Conservation (phyloP, 139 green algal species). For the Choricystis sp. region DNA sequence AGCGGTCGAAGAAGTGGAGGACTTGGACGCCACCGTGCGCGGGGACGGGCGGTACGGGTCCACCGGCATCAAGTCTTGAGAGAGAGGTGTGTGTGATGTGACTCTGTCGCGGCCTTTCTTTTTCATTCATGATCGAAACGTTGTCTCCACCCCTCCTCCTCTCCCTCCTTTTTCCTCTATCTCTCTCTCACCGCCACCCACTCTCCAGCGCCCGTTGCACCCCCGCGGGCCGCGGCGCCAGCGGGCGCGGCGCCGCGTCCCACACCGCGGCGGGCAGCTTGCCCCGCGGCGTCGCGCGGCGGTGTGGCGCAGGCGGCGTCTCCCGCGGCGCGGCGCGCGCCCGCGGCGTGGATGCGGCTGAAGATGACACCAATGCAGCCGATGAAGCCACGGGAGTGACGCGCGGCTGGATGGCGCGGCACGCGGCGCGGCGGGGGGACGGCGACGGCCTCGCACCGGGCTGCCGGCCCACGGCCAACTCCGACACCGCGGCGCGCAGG, state of each 20-base stretch:
- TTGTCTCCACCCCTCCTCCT: too few relatives aligned
- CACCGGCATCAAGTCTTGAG: conserved; percentile 50
- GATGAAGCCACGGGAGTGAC: too few relatives aligned
- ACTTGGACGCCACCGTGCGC: conserved; percentile 74
- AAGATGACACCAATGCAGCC: too few relatives aligned
- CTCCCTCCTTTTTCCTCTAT: too few relatives aligned
- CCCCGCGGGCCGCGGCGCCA: not conserved
- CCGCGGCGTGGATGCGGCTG: too few relatives aligned
- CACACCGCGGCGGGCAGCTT: not conserved
- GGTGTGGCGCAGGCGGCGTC: too few relatives aligned
- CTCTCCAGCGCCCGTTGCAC: not conserved
- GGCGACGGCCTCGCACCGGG: not conserved
- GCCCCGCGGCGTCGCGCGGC: not conserved
- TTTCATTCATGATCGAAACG: not conserved
- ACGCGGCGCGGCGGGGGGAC: too few relatives aligned
- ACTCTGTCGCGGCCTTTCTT: not conserved
- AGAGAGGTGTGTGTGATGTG: not conserved
- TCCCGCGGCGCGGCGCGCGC: too few relatives aligned
- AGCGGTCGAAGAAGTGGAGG: conserved; percentile 76
- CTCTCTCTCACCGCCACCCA: too few relatives aligned
- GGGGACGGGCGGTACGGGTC: conserved; percentile 87
- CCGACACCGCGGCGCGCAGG: not conserved
- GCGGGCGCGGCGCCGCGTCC: not conserved
- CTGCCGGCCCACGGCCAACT: not conserved
- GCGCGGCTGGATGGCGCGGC: too few relatives aligned